These are phyloP conservation scores for Fomitopsis pulvina DNA, from an alignment of 768 basidiomycete genomes.

Conservation along the genomic window DNA sequence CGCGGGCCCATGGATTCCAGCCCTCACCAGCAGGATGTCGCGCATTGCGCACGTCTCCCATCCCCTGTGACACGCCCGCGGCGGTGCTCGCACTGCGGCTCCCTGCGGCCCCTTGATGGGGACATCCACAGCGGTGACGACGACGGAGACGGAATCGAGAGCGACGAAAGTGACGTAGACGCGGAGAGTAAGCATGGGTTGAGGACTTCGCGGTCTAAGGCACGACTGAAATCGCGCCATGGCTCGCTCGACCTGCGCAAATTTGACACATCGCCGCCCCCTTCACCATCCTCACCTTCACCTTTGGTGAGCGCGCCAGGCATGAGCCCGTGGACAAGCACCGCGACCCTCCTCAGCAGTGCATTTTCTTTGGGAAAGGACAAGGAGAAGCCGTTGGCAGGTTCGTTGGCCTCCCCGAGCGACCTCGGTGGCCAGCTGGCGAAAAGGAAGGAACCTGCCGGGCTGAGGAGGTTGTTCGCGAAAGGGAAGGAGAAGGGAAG, in stretches of 20 bases:
- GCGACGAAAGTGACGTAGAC: background rate
- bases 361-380: constrained; percentile 6
- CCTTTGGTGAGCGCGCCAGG: constrained; percentile 7
- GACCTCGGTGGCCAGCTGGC: constrained; percentile 30
- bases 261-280: background rate
- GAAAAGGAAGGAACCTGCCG: constrained; percentile 33
- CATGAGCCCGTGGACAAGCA: constrained; percentile 17
- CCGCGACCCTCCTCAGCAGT: constrained; percentile 8
- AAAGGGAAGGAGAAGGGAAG: constrained; percentile 21
- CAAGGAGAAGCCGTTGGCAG: background rate
- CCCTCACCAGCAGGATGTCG: constrained; percentile 2
- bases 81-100: constrained; percentile 18
- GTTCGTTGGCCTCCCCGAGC: constrained; percentile 16
- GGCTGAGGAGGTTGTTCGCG: constrained; percentile 17
- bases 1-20: background rate
- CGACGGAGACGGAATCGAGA: constrained; percentile 3
- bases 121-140: constrained; percentile 7
- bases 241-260: background rate
- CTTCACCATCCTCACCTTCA: constrained; percentile 8
- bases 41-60: background rate
- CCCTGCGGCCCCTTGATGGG: constrained; percentile 9
- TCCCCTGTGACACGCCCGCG: background rate
- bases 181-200: background rate
- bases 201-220: background rate
- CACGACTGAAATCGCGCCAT: background rate